Evolutionary conservation across 768 basidiomycete species (phyloP).

Genomic region (Saitozyma sp.): DNA sequence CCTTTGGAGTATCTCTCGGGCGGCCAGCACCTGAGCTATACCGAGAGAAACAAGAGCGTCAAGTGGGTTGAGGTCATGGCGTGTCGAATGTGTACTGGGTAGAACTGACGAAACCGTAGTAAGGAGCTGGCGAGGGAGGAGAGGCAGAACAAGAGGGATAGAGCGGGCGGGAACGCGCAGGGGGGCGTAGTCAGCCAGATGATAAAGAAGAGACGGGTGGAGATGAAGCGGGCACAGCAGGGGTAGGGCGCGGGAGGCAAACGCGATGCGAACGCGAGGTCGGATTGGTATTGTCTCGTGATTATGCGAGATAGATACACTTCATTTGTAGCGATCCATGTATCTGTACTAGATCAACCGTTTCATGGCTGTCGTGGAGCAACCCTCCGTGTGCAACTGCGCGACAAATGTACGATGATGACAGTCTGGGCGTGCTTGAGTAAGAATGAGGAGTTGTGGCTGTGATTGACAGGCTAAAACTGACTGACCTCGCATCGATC

Average conservation of each 20-base stretch:
- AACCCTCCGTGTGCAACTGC: no score
- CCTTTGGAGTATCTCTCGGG: conserved; percentile 50
- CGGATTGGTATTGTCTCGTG: no score
- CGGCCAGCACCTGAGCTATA: conserved; percentile 53
- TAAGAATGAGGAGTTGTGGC: no score
- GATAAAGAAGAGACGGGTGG: conserved; percentile 32
- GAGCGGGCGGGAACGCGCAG: conserved; percentile 3
- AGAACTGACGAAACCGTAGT: background rate
- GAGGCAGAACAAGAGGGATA: conserved; percentile 27
- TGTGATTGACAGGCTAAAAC: no score
- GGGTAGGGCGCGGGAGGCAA: no score
- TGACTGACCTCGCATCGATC: no score
- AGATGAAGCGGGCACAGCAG: conserved; percentile 4
- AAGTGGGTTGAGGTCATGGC: conserved; percentile 44
- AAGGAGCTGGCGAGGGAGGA: conserved; percentile 17
- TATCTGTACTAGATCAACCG: no score
- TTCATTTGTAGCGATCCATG: no score
- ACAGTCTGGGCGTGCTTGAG: no score
- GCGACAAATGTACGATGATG: no score
- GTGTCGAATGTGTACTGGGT: background rate
- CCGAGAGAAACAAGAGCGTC: conserved; percentile 51
- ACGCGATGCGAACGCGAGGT: no score
- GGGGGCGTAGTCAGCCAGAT: conserved; percentile 16
- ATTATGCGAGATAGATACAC: conserved; percentile 2
- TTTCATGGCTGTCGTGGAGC: no score